Evolutionary conservation across 768 basidiomycete species (phyloP).

Genomic region (Leccinellum luteum): DNA sequence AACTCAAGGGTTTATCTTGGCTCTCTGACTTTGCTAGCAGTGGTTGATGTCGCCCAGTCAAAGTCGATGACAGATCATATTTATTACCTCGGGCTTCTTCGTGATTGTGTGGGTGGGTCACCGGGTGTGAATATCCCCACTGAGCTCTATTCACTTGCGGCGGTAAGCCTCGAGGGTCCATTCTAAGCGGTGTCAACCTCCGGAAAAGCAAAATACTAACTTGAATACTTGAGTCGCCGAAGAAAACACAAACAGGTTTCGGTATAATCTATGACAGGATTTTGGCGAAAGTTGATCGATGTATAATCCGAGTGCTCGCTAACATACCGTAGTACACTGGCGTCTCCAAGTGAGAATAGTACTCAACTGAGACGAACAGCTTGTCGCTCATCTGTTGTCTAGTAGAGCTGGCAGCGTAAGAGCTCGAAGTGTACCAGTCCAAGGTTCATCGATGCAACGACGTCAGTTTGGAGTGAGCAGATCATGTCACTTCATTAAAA

Average conservation of each 20-base stretch:
- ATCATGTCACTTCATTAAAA: not conserved
- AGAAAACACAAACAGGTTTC: not conserved
- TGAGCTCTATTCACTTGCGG: not conserved
- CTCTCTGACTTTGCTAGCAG: not conserved
- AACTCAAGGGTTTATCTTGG: not conserved
- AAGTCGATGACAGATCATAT: not conserved
- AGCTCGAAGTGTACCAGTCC: not conserved
- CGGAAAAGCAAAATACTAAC: not conserved
- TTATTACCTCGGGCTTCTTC: not conserved
- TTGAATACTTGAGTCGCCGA: not conserved
- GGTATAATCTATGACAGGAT: not conserved
- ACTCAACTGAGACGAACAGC: not conserved
- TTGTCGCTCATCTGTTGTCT: not conserved
- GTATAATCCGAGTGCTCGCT: not conserved
- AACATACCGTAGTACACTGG: not conserved
- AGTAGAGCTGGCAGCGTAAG: not conserved
- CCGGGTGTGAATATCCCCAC: not conserved
- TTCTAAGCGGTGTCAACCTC: not conserved
- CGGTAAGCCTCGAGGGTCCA: not conserved
- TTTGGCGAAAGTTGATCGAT: not conserved
- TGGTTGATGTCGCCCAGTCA: not conserved
- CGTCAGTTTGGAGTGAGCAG: not conserved
- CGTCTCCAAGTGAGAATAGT: not conserved
- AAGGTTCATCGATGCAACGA: not conserved
- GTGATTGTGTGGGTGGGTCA: not conserved